Base-by-base conservation (phyloP, 2,329 filamentous ascomycete species). In the Cryphonectria parasitica region DNA sequence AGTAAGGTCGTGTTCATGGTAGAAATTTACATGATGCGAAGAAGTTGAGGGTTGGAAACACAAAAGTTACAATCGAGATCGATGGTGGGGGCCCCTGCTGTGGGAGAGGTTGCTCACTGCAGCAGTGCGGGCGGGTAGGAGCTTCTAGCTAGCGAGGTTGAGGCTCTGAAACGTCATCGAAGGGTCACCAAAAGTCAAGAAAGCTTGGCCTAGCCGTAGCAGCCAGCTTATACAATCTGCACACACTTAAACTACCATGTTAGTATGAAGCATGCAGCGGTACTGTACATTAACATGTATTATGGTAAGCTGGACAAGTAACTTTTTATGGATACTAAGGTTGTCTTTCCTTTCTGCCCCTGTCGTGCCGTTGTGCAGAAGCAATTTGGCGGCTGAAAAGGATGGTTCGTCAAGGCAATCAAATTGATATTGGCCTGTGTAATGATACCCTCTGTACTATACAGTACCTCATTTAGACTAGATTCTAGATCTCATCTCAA, bases 1-100 rank as follows among this genome's bases (percentile, higher is more conserved):
- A 45, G 63, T 36, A 70, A 56, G 68, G 39, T 65, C 64, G 71
- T 61, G 64, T 62, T 70, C 71, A 72, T 72, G 65, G 45, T 72
- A 45, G 25, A 28, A 3, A 25, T 63, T 70, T 61, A 70, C 68
- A 72, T 72, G 28, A 62, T 72, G 34, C 25, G 63, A 66, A 56
- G 43, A 5, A 3, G 19, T 52, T 52, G 52, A 41, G 70, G 70
- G 22, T n/a, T 49, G 8, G 22, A 1, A 6, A n/a, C 45, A 22
- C 7, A 45, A 45, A 6, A 43, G 43, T 3, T 45, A 45, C 43
- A 45, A 45, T 22, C 5, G 43, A 22, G 19, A 45, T 41, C 17
- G 31, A 22, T 66, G 62, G 64, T 68, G 64, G 68, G 70, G 68
- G 15, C 61, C 34, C 22, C 45, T 36, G 60, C 31, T 22, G 45